Percentiles rank a stretch among this genome's conserved stretches.
Evolutionary conservation across 2,329 filamentous ascomycete species (phyloP).

Genomic region (Cordyceps javanica): DNA sequence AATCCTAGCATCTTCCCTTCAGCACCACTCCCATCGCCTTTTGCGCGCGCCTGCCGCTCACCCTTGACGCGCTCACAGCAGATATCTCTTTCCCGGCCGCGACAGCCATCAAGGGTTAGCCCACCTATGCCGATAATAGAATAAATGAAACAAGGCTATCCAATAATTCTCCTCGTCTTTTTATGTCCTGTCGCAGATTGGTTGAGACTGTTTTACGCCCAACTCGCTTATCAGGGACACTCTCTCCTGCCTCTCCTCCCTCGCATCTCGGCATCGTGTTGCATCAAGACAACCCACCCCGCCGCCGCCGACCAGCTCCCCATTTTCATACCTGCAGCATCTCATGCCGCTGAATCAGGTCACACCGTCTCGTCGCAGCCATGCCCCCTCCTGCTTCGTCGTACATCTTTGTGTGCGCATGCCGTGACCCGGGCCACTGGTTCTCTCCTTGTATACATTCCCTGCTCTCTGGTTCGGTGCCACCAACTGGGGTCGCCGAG

Average conservation of each 20-base stretch:
- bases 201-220: not conserved
- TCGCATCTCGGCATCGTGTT: not conserved
- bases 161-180: not conserved
- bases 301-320: not conserved
- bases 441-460: not conserved
- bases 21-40: not conserved
- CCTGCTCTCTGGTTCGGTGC: not conserved
- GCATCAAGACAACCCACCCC: not conserved
- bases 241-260: not conserved
- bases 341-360: not conserved
- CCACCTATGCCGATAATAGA: not conserved
- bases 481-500: not conserved
- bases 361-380: not conserved
- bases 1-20: not conserved
- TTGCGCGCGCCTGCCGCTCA: not conserved
- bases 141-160: not conserved
- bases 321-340: not conserved
- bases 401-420: not conserved
- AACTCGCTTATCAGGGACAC: not conserved
- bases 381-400: conserved; percentile 2
- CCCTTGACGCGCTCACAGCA: not conserved
- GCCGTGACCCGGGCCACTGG: not conserved
- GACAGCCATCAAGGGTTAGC: too few species aligned
- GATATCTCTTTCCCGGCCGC: not conserved
- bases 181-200: not conserved